Base-by-base conservation (phyloP, 352 stramenopile genomes). In the Labyrinthula sp. region DNA sequence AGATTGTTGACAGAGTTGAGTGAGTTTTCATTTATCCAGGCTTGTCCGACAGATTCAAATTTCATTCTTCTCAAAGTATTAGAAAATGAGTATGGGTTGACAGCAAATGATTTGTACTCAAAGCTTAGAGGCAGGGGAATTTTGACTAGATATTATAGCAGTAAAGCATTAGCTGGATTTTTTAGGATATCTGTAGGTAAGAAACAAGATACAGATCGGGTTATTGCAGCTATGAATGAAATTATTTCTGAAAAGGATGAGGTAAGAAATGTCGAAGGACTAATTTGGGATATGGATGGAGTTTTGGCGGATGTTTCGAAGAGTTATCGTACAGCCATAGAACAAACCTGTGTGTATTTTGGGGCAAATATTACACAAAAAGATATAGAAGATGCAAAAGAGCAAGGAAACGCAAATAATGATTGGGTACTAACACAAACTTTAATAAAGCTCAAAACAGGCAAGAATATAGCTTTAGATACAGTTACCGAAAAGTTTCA, bases 251-350 rank as follows among this genome's bases (percentile, higher is more conserved):
- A 21, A 3, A 31, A 23, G 14, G 15, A 21, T 2, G 9, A 34
- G 3, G 3, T 29, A 4, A 4, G 3, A 21, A 38, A 54, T 35
- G 46, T 74, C 29, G 50, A 79, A 46, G 74, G 72, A 26, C 61
- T 93, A 36, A 67, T 95, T 23, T 72, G 89, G 47, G 83, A 95
- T 64, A 95, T 95, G 82, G 85, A 95, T 63, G 83, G 85, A 46
- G 83, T 95, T 25, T 65, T 95, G 31, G 85, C 83, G 45, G 84
- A 94, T 47, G 85, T 95, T 2, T 82, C 72, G 14, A 62, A 75
- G 41, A 92, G 77, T n/a, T 95, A 94, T 58, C 73, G 80, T 40
- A 66, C 71, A 30, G 75, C 79, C 5, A 94, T 94, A 57, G 48
- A 80, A n/a, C 58, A 72, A 30, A 90, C 78, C 0, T 75, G 75